Evolutionary conservation across 73 alveolate species (phyloP), one percentile per base, ranked within the genome.

Genomic region (Tetrahymena malaccensis): DNA sequence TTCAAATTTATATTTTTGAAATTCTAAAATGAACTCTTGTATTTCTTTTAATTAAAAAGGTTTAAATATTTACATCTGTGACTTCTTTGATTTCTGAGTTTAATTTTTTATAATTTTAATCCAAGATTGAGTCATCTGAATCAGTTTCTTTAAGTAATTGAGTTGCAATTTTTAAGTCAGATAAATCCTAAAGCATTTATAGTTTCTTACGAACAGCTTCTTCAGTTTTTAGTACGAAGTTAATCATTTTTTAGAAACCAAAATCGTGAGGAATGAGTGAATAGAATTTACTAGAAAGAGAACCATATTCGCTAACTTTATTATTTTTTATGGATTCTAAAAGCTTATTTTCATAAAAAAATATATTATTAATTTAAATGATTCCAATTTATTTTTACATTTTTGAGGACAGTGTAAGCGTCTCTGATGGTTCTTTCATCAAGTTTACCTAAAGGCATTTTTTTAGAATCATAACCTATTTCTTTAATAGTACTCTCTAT

Each of bases 361-460:
- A 35, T 4, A 35, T 35, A 35, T 35, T 35, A 2, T 35, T 35
- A 35, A 35, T 35, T 35, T 35, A n/a, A 34, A 10, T 33, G 15
- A 37, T 22, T 84, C 16, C 8, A 85, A 40, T 83, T 35, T 43
- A 25, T 85, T 21, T 43, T 83, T 34, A 94, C 50, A 31, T 84
- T n/a, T 25, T 94, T 84, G 43, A 94, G 85, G 15, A 94, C 56
- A 43, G 93, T 43, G 37, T 94, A 94, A 13, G 95, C 96, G 19
- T 35, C 25, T 84, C 44, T 94, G 34, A 94, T 94, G 15, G 96
- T 94, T 94, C 43, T 22, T 43, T n/a, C 85, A 27, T 85, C 96
- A 34, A 94, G 85, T 27, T 94, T 84, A 27, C 96, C 96, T 89
- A 94, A 94, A 9, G 96, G 96, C 96, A 94, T 94, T 56, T 55